phyloP scores from a whole-genome alignment of 495 filamentous ascomycete genomes.

The Penicillium pulvis region DNA sequence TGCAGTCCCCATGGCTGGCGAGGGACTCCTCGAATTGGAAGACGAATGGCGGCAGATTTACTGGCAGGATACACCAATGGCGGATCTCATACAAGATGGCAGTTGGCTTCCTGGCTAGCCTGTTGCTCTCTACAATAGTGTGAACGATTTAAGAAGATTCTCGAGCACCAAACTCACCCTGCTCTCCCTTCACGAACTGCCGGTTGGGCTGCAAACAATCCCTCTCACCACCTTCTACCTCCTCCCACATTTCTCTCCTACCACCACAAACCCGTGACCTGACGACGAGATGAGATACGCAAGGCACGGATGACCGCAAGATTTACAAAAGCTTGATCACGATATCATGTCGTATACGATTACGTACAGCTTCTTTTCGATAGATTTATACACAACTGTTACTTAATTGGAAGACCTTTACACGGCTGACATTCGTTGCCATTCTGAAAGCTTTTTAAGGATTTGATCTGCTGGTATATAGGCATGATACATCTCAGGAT shows the following conservation, averaged over 20 bases:
- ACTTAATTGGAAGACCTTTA: conserved; percentile 16
- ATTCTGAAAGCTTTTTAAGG: neutral
- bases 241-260: neutral
- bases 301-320: conserved; percentile 20
- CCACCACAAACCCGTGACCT: conserved; percentile 10
- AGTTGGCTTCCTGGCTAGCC: conserved; percentile 7
- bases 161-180: neutral
- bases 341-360: conserved; percentile 31
- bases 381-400: conserved; percentile 27
- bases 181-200: neutral
- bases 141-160: neutral
- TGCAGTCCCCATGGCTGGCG: conserved; percentile 42
- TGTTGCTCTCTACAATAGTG: neutral
- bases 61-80: conserved; percentile 50
- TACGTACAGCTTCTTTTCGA: conserved; percentile 20
- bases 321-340: conserved; percentile 16
- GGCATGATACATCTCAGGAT: neutral
- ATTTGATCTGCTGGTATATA: neutral
- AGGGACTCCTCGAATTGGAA: conserved; percentile 46
- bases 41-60: conserved; percentile 54
- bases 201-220: too few species aligned
- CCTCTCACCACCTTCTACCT: neutral
- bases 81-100: conserved; percentile 47
- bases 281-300: conserved; percentile 33
- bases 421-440: neutral